Base-by-base conservation (phyloP, 805 yeast species). In the Teunomyces funiuensis region DNA sequence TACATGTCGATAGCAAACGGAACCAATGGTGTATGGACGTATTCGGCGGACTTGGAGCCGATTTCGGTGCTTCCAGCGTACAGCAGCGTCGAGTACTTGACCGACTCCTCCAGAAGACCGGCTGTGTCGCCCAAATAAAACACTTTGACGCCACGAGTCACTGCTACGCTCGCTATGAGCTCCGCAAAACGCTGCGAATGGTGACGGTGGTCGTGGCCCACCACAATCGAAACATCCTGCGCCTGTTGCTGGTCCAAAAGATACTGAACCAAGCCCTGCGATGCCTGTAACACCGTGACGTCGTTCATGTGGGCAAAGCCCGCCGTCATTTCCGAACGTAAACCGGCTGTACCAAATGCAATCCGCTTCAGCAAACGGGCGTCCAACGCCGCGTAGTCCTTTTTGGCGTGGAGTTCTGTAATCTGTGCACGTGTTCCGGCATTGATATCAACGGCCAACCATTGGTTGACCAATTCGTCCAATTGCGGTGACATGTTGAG, bases 201-300 rank as follows among this genome's bases (percentile, higher is more conserved):
- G 63, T 77, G 82, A 27, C 99, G 72, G 61, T 93, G 98, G 58
- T 91, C 99, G 64, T 89, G 89, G 1, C 98, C 98, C 29, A 91
- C 67, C 0, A 89, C 96, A 13, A 87, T 71, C 57, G 76, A 37
- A 26, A 40, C 30, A 22, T 25, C 4, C 33, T 30, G 10, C n/a
- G 40, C 10, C n/a, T 46, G 49, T 14, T 29, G 36, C 59, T 40
- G 53, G 30, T 52, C 54, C 3, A 57, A 54, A 6, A 75, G 41
- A 52, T 83, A 83, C 36, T 60, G 58, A 0, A 88, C 81, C 14
- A 86, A 62, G 1, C 95, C 96, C 52, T 88, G 96, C 0, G 97
- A 81, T 0, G 98, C 90, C 65, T 91, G 98, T 33, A 88, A 56
- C 1, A 91, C 85, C 0, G 97, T 88, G 13, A 91, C 83, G 47